These are phyloP conservation scores for Colletotrichum kahawae DNA, from an alignment of 2,329 filamentous ascomycete genomes.

Conservation along the genomic window DNA sequence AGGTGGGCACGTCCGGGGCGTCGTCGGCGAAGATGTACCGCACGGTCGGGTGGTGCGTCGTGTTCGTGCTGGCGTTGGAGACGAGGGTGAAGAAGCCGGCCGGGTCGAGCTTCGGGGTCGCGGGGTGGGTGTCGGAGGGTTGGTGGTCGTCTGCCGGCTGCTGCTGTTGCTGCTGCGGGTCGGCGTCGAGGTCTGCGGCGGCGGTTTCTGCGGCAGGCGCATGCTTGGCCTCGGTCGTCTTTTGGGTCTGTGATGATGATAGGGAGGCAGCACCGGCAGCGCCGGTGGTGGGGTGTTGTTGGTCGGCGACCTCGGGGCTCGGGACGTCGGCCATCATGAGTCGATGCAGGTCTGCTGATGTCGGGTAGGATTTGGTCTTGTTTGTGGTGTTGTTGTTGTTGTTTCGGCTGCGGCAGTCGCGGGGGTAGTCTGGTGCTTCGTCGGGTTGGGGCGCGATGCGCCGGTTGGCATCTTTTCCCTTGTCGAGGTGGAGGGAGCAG, in stretches of 20 bases:
- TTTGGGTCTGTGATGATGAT: constrained; percentile 8
- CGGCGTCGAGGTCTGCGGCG: neutral
- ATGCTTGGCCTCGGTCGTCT: neutral
- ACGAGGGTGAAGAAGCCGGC: constrained; percentile 76
- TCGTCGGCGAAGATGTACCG: constrained; percentile 96
- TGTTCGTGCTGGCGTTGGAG: constrained; percentile 73
- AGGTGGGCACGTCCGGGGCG: constrained; percentile 77
- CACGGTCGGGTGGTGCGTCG: constrained; percentile 82
- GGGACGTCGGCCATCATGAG: constrained; percentile 19
- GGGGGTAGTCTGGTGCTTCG: neutral
- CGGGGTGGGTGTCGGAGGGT: neutral
- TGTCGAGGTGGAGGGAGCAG: neutral
- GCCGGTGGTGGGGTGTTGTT: neutral
- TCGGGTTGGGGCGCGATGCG: neutral
- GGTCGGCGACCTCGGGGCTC: neutral
- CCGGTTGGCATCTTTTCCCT: constrained; percentile 14
- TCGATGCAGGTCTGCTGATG: neutral
- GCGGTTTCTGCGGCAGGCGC: neutral
- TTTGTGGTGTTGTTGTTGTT: neutral
- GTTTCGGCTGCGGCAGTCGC: neutral
- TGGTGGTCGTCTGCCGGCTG: neutral
- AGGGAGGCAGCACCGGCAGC: neutral
- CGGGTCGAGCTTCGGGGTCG: constrained; percentile 15
- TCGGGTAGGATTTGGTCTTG: neutral
- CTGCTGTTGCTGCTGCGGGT: neutral